phyloP scores from a whole-genome alignment of 371 early-diverging fungal species.

The Rhizomucor miehei region DNA sequence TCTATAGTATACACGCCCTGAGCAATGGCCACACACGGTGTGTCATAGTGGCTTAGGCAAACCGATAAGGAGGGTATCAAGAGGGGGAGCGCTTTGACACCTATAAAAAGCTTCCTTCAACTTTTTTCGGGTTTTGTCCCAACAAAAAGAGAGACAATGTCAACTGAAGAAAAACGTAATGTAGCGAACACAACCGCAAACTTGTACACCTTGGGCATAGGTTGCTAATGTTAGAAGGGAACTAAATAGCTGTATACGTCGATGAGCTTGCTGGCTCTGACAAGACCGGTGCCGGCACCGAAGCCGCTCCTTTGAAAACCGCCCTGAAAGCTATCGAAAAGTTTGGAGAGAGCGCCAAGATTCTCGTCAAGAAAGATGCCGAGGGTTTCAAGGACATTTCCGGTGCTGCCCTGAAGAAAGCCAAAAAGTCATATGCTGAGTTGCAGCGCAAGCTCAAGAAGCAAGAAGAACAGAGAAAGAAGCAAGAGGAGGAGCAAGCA shows the following conservation, averaged over 20 bases:
- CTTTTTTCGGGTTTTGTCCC: not conserved
- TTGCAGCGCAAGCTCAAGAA: slow-evolving; percentile 71
- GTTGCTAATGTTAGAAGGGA: not conserved
- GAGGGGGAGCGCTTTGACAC: not conserved
- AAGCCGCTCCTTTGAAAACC: slow-evolving; percentile 67
- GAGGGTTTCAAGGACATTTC: slow-evolving; percentile 77
- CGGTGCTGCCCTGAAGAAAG: slow-evolving; percentile 92
- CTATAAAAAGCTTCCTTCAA: too few relatives aligned
- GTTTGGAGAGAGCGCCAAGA: slow-evolving; percentile 50
- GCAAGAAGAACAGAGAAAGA: slow-evolving; percentile 64
- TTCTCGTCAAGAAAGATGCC: slow-evolving; percentile 68
- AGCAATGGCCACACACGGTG: not conserved
- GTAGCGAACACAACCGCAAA: not conserved
- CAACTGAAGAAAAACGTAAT: not conserved
- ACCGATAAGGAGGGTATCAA: not conserved
- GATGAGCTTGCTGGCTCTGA: slow-evolving; percentile 77
- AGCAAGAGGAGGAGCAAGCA: slow-evolving; percentile 66
- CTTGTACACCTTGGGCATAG: not conserved
- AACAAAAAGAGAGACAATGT: not conserved
- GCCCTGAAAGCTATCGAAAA: slow-evolving; percentile 63
- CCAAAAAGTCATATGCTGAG: slow-evolving; percentile 75
- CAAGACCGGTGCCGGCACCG: slow-evolving; percentile 63
- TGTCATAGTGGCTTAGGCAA: not conserved
- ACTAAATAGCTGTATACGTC: slow-evolving; percentile 55
- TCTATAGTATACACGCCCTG: not conserved